phyloP scores from a whole-genome alignment of 1,284 basidiomycete genomes.

The Rhodotorula sp. region DNA sequence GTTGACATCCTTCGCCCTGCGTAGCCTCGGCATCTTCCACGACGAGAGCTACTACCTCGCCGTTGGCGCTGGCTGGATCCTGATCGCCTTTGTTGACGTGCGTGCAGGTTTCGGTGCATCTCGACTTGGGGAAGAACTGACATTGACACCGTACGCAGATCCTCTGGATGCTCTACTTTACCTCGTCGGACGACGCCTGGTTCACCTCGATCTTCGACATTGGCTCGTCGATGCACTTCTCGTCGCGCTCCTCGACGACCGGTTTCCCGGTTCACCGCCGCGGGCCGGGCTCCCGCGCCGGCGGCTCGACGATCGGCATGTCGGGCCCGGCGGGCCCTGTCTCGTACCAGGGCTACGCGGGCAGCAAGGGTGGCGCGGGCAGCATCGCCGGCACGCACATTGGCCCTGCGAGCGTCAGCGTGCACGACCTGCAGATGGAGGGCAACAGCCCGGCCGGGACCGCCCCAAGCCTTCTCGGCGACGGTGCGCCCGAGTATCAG shows the following conservation, averaged over 20 bases:
- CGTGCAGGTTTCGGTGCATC: conserved; percentile 41
- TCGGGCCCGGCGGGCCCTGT: conserved; percentile 19
- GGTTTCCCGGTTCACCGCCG: conserved; percentile 14
- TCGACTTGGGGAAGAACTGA: no score
- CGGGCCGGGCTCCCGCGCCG: conserved; percentile 6
- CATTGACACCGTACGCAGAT: conserved; percentile 58
- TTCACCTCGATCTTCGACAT: conserved; percentile 79
- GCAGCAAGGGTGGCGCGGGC: conserved; percentile 17
- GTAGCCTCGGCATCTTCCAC: conserved; percentile 59
- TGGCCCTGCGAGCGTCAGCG: conserved; percentile 29
- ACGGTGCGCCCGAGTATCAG: conserved; percentile 25
- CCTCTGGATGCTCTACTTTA: conserved; percentile 94
- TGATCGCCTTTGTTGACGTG: conserved; percentile 76
- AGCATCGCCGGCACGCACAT: conserved; percentile 2
- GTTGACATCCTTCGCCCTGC: conserved; percentile 58
- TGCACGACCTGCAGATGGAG: conserved; percentile 34
- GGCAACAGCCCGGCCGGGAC: conserved; percentile 17
- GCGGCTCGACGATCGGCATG: conserved; percentile 27
- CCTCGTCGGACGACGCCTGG: conserved; percentile 89
- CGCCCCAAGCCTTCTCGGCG: conserved; percentile 21
- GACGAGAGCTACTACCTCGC: conserved; percentile 54
- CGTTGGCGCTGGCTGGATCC: conserved; percentile 89
- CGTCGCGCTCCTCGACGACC: conserved; percentile 48
- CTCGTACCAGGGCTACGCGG: conserved; percentile 28
- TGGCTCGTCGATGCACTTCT: conserved; percentile 59